Evolutionary conservation across 768 basidiomycete genomes (phyloP), one percentile per base, ranked within the genome.

Genomic region (Hydnomerulius pinastri): DNA sequence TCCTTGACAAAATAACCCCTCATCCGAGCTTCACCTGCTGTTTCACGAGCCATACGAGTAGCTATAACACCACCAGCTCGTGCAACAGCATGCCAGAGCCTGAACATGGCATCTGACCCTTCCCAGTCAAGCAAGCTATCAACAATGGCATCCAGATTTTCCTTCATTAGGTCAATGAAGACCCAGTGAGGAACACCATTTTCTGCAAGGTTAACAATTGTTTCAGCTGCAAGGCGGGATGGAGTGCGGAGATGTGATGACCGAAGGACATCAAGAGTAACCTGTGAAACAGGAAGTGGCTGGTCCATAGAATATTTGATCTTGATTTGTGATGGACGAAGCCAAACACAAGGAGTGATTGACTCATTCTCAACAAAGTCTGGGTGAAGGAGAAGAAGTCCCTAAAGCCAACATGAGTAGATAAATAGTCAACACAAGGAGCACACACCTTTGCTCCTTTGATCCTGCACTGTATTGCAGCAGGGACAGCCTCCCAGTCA

Each of bases 201-300:
- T 48, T 86, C 84, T 0, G 78, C 73, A 6, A 87, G 69, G 59
- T 86, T 86, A 42, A 85, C 77, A 30, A 86, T 79, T 0, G 75
- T 79, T 55, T 88, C 84, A 1, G 72, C 65, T 1, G 82, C 79
- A 5, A 87, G 68, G 6, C 72, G 68, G 5, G 74, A 69, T 2
- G 78, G 75, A 2, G 72, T 70, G 15, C 69, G 67, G 53, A 83
- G 63, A 12, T 78, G 76, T 0, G 82, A 77, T 0, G 73, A 65
- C 0, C 80, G 75, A 13, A 85, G 69, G n/a, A 84, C 60, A 46
- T 85, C 83, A 33, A 86, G 69, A 4, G 74, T 77, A 8, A 70
- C 65, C 37, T 76, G 73, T 1, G 77, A 72, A 4, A 71, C 72
- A 38, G 83, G 77, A 3, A 64, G 43, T 0, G 62, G 46, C 12